A percentile compares a stretch with the other conserved stretches of the same genome.
Evolutionary conservation across 2,329 filamentous ascomycete genomes (phyloP).

Genomic region (Colletotrichum sp.): DNA sequence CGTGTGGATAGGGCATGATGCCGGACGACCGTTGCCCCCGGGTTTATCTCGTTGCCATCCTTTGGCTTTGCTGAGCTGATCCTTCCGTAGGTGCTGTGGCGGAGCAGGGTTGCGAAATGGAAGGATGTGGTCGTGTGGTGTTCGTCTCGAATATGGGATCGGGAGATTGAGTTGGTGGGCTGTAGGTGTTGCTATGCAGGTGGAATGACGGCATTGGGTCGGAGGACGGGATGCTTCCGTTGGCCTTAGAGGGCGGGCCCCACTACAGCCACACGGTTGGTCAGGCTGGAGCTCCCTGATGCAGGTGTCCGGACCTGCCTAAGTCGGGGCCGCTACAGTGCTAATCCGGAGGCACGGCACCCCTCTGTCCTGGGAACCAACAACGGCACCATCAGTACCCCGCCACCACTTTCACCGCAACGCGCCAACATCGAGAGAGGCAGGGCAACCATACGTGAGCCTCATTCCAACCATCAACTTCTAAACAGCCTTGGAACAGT

Average conservation of each 20-base stretch:
- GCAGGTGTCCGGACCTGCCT: background rate
- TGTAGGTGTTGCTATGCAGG: background rate
- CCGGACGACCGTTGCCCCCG: constrained; percentile 26
- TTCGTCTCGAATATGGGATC: background rate
- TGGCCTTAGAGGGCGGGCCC: background rate
- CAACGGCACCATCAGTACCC: background rate
- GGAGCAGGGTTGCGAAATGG: background rate
- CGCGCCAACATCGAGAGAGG: background rate
- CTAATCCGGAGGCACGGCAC: background rate
- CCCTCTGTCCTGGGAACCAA: background rate
- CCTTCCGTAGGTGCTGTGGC: background rate
- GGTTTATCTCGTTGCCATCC: constrained; percentile 8
- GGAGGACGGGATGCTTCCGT: background rate
- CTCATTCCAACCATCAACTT: background rate
- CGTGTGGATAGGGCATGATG: constrained; percentile 48
- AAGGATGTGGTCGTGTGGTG: background rate
- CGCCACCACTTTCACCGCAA: background rate
- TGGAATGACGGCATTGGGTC: constrained; percentile 5
- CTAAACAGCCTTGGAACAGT: background rate
- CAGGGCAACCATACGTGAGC: background rate
- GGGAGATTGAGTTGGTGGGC: background rate
- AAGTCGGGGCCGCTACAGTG: background rate
- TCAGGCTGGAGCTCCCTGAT: background rate
- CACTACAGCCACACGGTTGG: background rate
- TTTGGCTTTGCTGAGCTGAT: background rate